Base-by-base conservation (phyloP, 148 eudicot species). In the Vaccinium macrocarpon region DNA sequence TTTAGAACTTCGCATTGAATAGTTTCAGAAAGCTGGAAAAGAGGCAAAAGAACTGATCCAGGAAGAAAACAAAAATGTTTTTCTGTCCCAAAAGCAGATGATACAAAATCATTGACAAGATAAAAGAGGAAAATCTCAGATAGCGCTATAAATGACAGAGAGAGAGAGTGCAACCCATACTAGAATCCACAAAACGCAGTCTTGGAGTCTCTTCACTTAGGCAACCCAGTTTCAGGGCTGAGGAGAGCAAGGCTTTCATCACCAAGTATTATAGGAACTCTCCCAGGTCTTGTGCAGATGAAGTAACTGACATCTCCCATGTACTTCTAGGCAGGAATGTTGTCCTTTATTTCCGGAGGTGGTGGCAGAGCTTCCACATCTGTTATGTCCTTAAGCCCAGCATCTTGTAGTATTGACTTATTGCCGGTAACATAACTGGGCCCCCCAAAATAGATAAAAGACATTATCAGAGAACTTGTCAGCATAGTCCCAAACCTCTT, bases 201-300 rank as follows among this genome's bases (percentile, higher is more conserved):
- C 21, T 61, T 4, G 25, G 57, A 23, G 23, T 12, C 27, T 79
- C 76, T 74, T 71, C 38, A 96, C 90, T 93, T 95, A 46, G 98
- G 99, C 61, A 94, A 83, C 15, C 98, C 99, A 1, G 93, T 93
- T 85, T 91, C 89, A 14, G 93, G 91, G 87, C 92, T 81, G 35
- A 96, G 95, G 61, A 96, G 95, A 84, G 99, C 90, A 72, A 87
- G 91, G 71, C 82, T 89, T 85, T 94, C 95, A 81, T 96, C 98
- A 21, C 88, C 82, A 14, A 94, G 87, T 73, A 96, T 59, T 49
- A 90, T 84, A 14, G 99, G 99, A 73, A 98, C 99, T 72, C 86
- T 91, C 61, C 99, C 98, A 59, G 97, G 98, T 76, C 89, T 91
- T 75, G 99, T 96, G 88, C 98, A 96, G 85, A 96, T 96, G 84